Percentiles rank a stretch among this genome's conserved stretches.
Conservation (phyloP, 345 rosid species). For the Aethionema arabicum region DNA sequence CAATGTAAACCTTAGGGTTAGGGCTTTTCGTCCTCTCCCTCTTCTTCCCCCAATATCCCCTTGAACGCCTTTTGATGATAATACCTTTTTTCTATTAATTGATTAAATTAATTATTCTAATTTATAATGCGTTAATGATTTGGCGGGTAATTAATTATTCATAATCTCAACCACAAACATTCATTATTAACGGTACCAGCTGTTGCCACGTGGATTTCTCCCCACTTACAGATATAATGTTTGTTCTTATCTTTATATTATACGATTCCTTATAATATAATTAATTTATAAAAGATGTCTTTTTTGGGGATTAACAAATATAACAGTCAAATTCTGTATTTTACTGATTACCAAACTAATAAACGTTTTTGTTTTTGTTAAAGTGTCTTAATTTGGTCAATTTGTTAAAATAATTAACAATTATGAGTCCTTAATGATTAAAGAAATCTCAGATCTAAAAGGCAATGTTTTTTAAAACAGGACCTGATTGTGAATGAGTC, state of each 20-base stretch:
- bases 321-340: slow-evolving; percentile 4
- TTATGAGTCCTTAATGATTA: not conserved
- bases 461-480: too few species aligned
- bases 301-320: not conserved
- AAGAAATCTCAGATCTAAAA: too few species aligned
- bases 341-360: not conserved
- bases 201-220: slow-evolving; percentile 36
- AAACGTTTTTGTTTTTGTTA: slow-evolving; percentile 6
- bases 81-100: not conserved
- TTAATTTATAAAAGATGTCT: not conserved
- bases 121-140: slow-evolving; percentile 10
- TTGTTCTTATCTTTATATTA: slow-evolving; percentile 30
- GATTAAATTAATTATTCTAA: not conserved
- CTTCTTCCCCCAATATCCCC: slow-evolving; percentile 31
- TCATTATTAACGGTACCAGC: slow-evolving; percentile 36
- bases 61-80: slow-evolving; percentile 20
- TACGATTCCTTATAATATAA: slow-evolving; percentile 2
- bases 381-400: slow-evolving; percentile 6
- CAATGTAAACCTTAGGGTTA: not conserved
- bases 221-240: slow-evolving; percentile 28
- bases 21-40: slow-evolving; percentile 24
- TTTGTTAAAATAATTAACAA: slow-evolving; percentile 7
- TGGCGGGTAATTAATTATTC: slow-evolving; percentile 48
- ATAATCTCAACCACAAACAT: slow-evolving; percentile 28
- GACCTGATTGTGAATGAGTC: too few species aligned